Conservation (phyloP, 768 basidiomycete genomes). For the Leccinum subgranulosum region DNA sequence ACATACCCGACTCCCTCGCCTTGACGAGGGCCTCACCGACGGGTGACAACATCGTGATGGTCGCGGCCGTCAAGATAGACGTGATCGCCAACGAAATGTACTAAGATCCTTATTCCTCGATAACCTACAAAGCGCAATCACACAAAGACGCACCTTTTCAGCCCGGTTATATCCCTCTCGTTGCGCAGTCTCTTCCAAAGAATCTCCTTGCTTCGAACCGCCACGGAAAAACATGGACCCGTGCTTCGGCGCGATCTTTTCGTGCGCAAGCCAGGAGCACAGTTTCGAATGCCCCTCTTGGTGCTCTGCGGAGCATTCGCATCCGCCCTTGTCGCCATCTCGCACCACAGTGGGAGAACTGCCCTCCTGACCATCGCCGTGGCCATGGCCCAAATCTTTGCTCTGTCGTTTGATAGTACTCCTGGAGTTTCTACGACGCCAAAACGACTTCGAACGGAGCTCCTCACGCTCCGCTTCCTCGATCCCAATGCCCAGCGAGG, state of each 20-base stretch:
- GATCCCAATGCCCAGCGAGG: slow-evolving; percentile 22
- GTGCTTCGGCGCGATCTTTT: slow-evolving; percentile 31
- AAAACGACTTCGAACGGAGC: slow-evolving; percentile 19
- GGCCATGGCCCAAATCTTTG: not conserved
- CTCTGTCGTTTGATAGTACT: slow-evolving; percentile 10
- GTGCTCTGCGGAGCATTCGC: not conserved
- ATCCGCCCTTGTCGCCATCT: not conserved
- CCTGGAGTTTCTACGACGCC: slow-evolving; percentile 12
- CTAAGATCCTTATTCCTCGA: slow-evolving; percentile 1
- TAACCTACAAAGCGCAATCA: not conserved
- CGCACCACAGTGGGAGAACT: not conserved
- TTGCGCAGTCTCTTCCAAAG: slow-evolving; percentile 6
- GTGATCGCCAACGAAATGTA: slow-evolving; percentile 27
- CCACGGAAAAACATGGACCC: slow-evolving; percentile 17
- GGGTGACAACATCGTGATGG: slow-evolving; percentile 22
- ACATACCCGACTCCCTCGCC: slow-evolving; percentile 20
- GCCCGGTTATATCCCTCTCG: slow-evolving; percentile 28
- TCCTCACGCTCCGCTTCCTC: slow-evolving; percentile 23
- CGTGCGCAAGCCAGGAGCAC: not conserved
- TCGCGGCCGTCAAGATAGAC: slow-evolving; percentile 21
- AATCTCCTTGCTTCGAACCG: slow-evolving; percentile 21
- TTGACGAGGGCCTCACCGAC: slow-evolving; percentile 20
- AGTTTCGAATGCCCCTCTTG: not conserved
- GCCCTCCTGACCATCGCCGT: not conserved
- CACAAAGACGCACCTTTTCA: slow-evolving; percentile 15